A percentile compares a stretch with the other conserved stretches of the same genome.
Evolutionary conservation across 345 rosid genomes (phyloP).

Genomic region (Euphorbia pulcherrima): DNA sequence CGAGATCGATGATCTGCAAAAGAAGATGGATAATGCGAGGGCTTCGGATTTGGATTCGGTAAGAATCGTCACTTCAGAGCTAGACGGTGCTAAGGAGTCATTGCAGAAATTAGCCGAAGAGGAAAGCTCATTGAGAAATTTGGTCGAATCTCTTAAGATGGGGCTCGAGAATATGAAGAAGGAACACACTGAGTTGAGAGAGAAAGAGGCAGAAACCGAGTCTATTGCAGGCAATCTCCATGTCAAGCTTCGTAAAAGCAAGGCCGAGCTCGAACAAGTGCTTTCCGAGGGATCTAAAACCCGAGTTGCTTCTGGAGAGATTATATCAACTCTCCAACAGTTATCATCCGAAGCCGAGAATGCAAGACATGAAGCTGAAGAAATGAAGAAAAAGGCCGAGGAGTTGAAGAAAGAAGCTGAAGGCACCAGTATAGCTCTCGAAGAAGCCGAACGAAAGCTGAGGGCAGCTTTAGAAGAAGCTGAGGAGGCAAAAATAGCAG

Average conservation of each 20-base stretch:
- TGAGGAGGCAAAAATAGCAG: conserved; percentile 78
- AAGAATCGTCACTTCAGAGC: conserved; percentile 57
- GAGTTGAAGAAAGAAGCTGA: conserved; percentile 66
- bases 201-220: conserved; percentile 82
- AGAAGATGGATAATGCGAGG: conserved; percentile 66
- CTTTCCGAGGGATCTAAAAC: conserved; percentile 57
- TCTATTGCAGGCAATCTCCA: conserved; percentile 76
- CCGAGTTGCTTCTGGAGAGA: conserved; percentile 69
- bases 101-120: conserved; percentile 70
- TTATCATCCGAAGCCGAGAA: conserved; percentile 64
- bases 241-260: conserved; percentile 63
- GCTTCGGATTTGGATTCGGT: conserved; percentile 76
- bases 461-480: conserved; percentile 74
- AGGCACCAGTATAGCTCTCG: conserved; percentile 47
- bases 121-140: conserved; percentile 55
- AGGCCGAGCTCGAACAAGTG: conserved; percentile 73
- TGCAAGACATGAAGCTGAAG: conserved; percentile 64
- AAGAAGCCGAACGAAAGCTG: conserved; percentile 69
- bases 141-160: conserved; percentile 65
- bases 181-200: conserved; percentile 63
- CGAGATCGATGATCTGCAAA: conserved; percentile 56
- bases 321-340: conserved; percentile 69
- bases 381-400: conserved; percentile 63
- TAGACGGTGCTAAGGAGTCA: conserved; percentile 79
- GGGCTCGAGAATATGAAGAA: conserved; percentile 71